A percentile compares a stretch with the other conserved stretches of the same genome.
These are phyloP conservation scores for Mycena floridula DNA, from an alignment of 768 basidiomycete species.

Conservation along the genomic window DNA sequence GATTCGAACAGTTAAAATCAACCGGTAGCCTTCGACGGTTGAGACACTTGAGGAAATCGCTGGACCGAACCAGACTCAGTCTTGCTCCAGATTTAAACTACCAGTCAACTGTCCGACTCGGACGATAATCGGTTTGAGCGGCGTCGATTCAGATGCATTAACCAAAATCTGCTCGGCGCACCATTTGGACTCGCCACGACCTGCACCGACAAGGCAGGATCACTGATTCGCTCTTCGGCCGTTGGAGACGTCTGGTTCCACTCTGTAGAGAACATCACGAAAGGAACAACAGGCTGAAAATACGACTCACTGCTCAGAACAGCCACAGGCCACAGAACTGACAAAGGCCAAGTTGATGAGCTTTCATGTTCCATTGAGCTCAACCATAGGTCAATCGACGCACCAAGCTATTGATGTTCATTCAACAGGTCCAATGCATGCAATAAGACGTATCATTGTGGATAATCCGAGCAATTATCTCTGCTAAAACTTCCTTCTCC, in stretches of 20 bases:
- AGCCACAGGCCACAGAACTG: conserved; percentile 15
- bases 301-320: conserved; percentile 19
- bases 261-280: background rate
- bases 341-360: conserved; percentile 24
- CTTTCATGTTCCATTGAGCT: conserved; percentile 25
- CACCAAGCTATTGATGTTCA: conserved; percentile 22
- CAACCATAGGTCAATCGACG: conserved; percentile 26
- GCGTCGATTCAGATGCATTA: conserved; percentile 10
- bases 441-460: conserved; percentile 21
- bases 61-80: conserved; percentile 28
- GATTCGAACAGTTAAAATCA: background rate
- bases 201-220: conserved; percentile 14
- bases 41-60: conserved; percentile 1
- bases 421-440: background rate
- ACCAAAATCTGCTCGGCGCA: conserved; percentile 18
- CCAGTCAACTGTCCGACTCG: conserved; percentile 34
- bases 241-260: background rate
- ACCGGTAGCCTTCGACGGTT: background rate
- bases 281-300: background rate
- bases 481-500: conserved; percentile 12
- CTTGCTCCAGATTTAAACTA: conserved; percentile 28
- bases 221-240: conserved; percentile 5
- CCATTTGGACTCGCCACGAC: conserved; percentile 30
- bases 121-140: conserved; percentile 18
- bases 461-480: conserved; percentile 19